phyloP scores from a whole-genome alignment of 257 asterid genomes.

The Perilla frutescens region DNA sequence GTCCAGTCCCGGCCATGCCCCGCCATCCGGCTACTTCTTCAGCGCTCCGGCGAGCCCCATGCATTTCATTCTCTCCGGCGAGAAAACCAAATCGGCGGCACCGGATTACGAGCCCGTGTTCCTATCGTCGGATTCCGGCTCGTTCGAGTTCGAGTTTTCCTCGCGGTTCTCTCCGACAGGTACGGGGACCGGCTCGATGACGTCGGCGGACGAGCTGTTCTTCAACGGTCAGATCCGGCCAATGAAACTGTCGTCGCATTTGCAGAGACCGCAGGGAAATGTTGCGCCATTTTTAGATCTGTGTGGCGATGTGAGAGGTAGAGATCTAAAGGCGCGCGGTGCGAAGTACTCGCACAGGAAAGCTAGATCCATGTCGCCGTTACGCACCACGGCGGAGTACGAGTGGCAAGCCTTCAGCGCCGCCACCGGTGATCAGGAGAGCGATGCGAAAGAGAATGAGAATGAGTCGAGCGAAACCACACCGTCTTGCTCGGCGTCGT shows the following conservation, averaged over 20 bases:
- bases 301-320: conserved; percentile 39
- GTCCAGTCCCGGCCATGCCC: conserved; percentile 55
- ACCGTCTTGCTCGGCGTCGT: conserved; percentile 65
- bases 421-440: conserved; percentile 2
- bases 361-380: conserved; percentile 70
- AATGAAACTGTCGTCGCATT: conserved; percentile 54
- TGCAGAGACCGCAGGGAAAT: conserved; percentile 45
- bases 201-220: conserved; percentile 65
- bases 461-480: conserved; percentile 55
- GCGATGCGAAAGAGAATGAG: conserved; percentile 38
- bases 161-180: conserved; percentile 51
- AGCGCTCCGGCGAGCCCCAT: conserved; percentile 72
- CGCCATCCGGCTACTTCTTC: conserved; percentile 60
- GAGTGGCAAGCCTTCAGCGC: conserved; percentile 36
- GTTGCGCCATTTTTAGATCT: conserved; percentile 38
- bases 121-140: conserved; percentile 51
- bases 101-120: conserved; percentile 46
- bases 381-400: conserved; percentile 36
- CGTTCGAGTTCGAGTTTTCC: conserved; percentile 66
- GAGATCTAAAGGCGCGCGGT: conserved; percentile 50
- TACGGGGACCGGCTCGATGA: conserved; percentile 45
- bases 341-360: conserved; percentile 48
- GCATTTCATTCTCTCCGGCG: conserved; percentile 48
- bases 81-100: conserved; percentile 17
- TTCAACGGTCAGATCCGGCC: conserved; percentile 74